Base-by-base conservation (phyloP, 163 green algal species). In the Picocystis sp. region DNA sequence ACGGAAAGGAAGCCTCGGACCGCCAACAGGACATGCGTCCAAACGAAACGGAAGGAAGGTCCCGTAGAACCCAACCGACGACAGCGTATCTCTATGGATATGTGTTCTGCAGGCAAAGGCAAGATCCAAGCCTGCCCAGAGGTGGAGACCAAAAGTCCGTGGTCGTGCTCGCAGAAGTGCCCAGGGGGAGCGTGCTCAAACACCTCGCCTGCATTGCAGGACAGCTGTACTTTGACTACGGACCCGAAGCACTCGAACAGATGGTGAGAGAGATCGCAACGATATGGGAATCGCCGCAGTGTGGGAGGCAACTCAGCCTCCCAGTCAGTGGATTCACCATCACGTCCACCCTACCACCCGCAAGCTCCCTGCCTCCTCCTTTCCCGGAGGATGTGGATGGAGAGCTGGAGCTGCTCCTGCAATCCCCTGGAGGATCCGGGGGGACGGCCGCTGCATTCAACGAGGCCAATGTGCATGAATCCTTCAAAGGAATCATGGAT, bases 81-180 rank as follows among this genome's bases (percentile, higher is more conserved):
- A 5, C 8, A 8, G 29, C 29, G 48, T 65, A 54, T 34, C 3
- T 70, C 15, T 70, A 70, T 35, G 62, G 79, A 11, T 87, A 77
- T 60, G 80, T 84, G 5, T 87, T 91, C 49, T 92, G 85, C 66
- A 74, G 82, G 42, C 81, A 92, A 58, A 71, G 81, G 12, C 74
- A 85, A 52, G 81, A 91, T 57, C 64, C 79, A n/a, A 60, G 65
- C 3, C 60, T 91, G 51, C 62, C 53, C 2, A 67, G 81, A 17
- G 81, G 81, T 29, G 79, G 76, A 29, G 81, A 91, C 66, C 81
- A 92, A 66, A 71, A 71, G 34, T 71, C 61, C 17, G 61, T 69
- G 22, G 60, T 69, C 21, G 24, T 69, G 24, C 53, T 81, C 22
- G 70, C 64, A 34, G 6, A 29, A 19, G 35, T 63, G 22, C 73